A percentile compares a stretch with the other conserved stretches of the same genome.
Conservation (phyloP, 2,329 filamentous ascomycete species). For the Penicillium sp. region DNA sequence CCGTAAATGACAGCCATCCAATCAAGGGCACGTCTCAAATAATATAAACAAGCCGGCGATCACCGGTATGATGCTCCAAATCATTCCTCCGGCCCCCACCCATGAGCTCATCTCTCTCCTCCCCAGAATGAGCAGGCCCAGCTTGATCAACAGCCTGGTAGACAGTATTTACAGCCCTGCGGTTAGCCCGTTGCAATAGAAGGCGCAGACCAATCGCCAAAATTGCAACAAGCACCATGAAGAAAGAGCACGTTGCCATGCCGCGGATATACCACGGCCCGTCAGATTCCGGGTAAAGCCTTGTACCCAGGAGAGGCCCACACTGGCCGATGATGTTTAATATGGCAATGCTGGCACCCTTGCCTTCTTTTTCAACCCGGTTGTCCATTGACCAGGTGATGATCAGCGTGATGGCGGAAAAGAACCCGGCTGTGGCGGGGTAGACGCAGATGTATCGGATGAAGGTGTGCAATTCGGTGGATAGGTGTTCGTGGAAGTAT, state of each 20-base stretch:
- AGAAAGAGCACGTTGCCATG: conserved; percentile 67
- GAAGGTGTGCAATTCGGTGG: conserved; percentile 41
- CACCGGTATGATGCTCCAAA: conserved; percentile 27
- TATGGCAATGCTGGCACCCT: conserved; percentile 78
- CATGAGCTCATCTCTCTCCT: conserved; percentile 41
- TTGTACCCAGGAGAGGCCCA: conserved; percentile 73
- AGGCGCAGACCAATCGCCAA: conserved; percentile 62
- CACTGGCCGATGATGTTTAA: conserved; percentile 83
- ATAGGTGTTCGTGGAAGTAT: conserved; percentile 49
- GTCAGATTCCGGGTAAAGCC: conserved; percentile 66
- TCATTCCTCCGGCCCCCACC: conserved; percentile 31
- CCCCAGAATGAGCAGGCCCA: conserved; percentile 26
- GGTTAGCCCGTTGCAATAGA: conserved; percentile 61
- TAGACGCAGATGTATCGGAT: conserved; percentile 76
- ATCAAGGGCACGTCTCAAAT: conserved; percentile 16
- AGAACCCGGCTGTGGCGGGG: conserved; percentile 80
- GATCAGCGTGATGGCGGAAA: conserved; percentile 80
- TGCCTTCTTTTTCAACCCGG: conserved; percentile 70
- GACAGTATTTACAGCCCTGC: conserved; percentile 7
- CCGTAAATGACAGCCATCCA: conserved; percentile 6
- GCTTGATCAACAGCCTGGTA: conserved; percentile 17
- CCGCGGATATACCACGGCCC: conserved; percentile 67
- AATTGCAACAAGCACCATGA: conserved; percentile 66
- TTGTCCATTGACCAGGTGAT: conserved; percentile 92
- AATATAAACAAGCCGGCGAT: conserved; percentile 37